Evolutionary conservation across 805 yeast species (phyloP).

Genomic region (Myxozyma vanderwaltii): DNA sequence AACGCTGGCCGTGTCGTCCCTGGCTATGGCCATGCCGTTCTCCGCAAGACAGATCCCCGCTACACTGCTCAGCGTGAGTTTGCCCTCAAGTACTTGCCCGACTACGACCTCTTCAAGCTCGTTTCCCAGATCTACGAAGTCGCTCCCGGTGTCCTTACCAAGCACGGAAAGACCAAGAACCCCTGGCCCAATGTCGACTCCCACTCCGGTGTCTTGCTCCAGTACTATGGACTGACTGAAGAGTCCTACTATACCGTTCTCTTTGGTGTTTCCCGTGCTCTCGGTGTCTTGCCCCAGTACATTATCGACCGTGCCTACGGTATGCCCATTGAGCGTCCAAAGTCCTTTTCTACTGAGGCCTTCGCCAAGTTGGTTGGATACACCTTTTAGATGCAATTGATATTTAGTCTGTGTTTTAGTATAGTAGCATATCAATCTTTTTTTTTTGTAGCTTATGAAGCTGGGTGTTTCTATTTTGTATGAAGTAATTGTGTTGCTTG

Average conservation of each 20-base stretch:
- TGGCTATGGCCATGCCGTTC: constrained; percentile 87
- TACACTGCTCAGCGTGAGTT: constrained; percentile 84
- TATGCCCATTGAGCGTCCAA: constrained; percentile 83
- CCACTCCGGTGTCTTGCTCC: constrained; percentile 81
- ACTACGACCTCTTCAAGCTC: constrained; percentile 74
- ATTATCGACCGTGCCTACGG: constrained; percentile 84
- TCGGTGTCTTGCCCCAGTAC: constrained; percentile 83
- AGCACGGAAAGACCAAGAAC: constrained; percentile 89
- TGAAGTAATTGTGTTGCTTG: background rate
- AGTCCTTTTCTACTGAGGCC: constrained; percentile 91
- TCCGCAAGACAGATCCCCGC: constrained; percentile 87
- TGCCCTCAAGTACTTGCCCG: constrained; percentile 74
- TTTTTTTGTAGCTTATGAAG: constrained; percentile 8
- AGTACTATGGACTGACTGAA: constrained; percentile 82
- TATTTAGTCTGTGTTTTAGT: background rate
- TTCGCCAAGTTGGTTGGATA: constrained; percentile 68
- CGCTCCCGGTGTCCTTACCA: constrained; percentile 76
- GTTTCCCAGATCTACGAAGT: constrained; percentile 78
- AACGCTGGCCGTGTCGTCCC: constrained; percentile 85
- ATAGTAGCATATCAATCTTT: background rate
- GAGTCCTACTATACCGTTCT: constrained; percentile 81
- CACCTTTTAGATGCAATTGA: constrained; percentile 23
- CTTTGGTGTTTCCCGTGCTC: constrained; percentile 84
- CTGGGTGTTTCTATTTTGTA: constrained; percentile 2
- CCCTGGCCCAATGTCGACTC: constrained; percentile 94